Conservation (phyloP, 768 basidiomycete species). For the Calocybe cyanea region DNA sequence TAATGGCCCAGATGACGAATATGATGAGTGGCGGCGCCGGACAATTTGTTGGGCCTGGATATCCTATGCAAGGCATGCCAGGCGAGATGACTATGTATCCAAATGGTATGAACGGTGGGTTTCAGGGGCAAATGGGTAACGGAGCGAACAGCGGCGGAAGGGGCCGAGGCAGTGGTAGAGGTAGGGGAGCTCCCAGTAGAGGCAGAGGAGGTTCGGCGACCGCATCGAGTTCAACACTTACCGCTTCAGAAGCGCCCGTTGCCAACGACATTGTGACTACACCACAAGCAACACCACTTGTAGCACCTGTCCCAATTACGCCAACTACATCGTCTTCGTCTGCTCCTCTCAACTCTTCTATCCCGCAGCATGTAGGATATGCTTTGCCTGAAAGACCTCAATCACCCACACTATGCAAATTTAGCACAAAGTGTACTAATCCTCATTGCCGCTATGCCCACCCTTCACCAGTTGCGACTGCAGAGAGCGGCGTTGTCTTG, state of each 20-base stretch:
- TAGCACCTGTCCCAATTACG: conserved; percentile 24
- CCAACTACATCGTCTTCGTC: conserved; percentile 15
- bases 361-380: conserved; percentile 42
- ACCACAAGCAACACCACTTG: conserved; percentile 25
- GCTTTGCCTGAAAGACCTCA: conserved; percentile 74
- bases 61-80: conserved; percentile 57
- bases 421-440: conserved; percentile 86
- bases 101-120: conserved; percentile 33
- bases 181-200: conserved; percentile 44
- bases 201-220: conserved; percentile 41
- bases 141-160: conserved; percentile 35
- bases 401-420: conserved; percentile 93
- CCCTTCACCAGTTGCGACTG: conserved; percentile 94
- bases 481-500: conserved; percentile 91
- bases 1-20: conserved; percentile 94
- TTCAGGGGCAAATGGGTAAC: conserved; percentile 30
- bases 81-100: conserved; percentile 52
- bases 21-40: conserved; percentile 61
- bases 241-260: conserved; percentile 7
- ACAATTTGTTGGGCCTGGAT: conserved; percentile 53
- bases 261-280: conserved; percentile 14
- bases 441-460: conserved; percentile 88
- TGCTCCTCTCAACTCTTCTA: conserved; percentile 19
- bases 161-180: conserved; percentile 35
- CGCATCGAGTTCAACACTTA: conserved; percentile 21